Evolutionary conservation across 2,329 filamentous ascomycete species (phyloP).

Genomic region (Pseudopyricularia javanii): DNA sequence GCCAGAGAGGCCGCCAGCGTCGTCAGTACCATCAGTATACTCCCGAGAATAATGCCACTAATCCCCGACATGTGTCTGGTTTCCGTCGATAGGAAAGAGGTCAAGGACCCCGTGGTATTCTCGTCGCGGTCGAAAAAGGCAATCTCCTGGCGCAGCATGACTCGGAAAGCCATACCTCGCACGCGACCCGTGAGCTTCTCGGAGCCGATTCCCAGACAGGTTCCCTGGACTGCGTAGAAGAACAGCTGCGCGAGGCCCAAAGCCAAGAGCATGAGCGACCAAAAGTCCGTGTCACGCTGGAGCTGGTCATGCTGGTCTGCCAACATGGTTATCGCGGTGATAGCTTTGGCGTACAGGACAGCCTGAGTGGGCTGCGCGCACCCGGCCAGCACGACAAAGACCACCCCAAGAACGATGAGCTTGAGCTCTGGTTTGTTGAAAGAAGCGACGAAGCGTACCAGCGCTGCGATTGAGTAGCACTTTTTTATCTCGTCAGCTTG

Average conservation of each 20-base stretch:
- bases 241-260: constrained; percentile 64
- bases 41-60: constrained; percentile 77
- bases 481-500: constrained; percentile 28
- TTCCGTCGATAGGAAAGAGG: constrained; percentile 78
- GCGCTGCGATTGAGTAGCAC: constrained; percentile 59
- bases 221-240: constrained; percentile 54
- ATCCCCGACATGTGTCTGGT: constrained; percentile 82
- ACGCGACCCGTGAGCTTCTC: constrained; percentile 75
- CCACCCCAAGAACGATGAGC: constrained; percentile 60
- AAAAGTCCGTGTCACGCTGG: constrained; percentile 66
- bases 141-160: constrained; percentile 87
- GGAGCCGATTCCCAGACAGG: constrained; percentile 75
- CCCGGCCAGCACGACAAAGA: constrained; percentile 67
- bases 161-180: constrained; percentile 69
- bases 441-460: constrained; percentile 66
- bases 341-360: constrained; percentile 82
- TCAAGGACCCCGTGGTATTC: constrained; percentile 80
- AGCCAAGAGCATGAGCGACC: constrained; percentile 82
- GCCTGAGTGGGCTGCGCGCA: constrained; percentile 53
- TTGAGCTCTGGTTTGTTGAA: constrained; percentile 68
- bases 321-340: constrained; percentile 49
- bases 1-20: constrained; percentile 66
- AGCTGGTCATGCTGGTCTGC: background rate
- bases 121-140: constrained; percentile 82
- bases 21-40: constrained; percentile 66